Evolutionary conservation across 1,284 basidiomycete genomes (phyloP).

Genomic region (Trichosporon coremiiforme): DNA sequence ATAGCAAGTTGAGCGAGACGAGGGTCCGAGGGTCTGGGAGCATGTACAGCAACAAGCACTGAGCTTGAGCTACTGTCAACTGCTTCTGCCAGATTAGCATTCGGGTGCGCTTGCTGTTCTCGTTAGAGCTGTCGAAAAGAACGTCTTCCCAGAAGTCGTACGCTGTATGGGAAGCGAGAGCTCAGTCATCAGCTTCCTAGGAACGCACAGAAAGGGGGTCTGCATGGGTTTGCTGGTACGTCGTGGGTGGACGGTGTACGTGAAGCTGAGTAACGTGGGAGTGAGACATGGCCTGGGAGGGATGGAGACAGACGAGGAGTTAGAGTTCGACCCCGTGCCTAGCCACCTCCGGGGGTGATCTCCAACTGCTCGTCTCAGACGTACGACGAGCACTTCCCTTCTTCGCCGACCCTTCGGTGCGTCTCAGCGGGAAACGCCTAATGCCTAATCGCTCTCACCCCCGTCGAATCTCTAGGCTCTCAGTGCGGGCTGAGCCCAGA

Average conservation of each 20-base stretch:
- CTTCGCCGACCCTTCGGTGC: constrained; percentile 4
- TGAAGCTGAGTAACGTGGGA: not conserved
- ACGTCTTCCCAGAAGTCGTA: not conserved
- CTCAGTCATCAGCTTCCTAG: not conserved
- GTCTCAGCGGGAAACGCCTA: constrained; percentile 14
- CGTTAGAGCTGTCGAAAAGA: not conserved
- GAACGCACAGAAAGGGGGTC: not conserved
- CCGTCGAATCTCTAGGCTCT: no score
- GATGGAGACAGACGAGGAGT: not conserved
- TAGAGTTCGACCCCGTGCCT: not conserved
- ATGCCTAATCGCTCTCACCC: not conserved
- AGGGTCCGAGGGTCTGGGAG: not conserved
- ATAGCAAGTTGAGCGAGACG: not conserved
- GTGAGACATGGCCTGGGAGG: not conserved
- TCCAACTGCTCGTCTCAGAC: not conserved
- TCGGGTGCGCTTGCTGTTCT: not conserved
- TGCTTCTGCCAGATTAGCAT: not conserved
- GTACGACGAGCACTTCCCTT: not conserved
- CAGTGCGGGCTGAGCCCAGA: not conserved
- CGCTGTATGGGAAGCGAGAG: no score
- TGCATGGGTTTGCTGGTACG: not conserved
- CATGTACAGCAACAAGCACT: not conserved
- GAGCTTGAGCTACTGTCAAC: not conserved
- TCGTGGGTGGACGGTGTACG: not conserved
- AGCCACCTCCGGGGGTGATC: not conserved